These are phyloP conservation scores for Loxodes magnus DNA, from an alignment of 73 alveolate genomes.

Conservation along the genomic window DNA sequence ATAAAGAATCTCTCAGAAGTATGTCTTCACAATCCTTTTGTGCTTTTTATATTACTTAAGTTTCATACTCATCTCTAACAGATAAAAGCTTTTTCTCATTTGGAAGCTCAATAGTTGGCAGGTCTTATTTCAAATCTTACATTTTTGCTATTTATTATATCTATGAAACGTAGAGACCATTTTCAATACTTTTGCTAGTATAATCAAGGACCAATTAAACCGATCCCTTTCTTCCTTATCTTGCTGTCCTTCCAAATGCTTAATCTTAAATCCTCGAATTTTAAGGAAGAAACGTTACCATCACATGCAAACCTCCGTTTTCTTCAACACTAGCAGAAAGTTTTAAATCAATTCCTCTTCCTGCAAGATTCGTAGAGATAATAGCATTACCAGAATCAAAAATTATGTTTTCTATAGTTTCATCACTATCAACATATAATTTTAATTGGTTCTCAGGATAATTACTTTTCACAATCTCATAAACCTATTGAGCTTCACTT, in stretches of 20 bases:
- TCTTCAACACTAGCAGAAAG: conserved; percentile 26
- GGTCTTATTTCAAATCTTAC: too few relatives aligned
- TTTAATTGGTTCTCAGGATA: neutral
- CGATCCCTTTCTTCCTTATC: conserved; percentile 12
- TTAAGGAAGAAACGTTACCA: conserved; percentile 49
- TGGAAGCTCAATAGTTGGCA: too few relatives aligned
- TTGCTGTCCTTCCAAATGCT: conserved; percentile 46
- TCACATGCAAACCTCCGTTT: conserved; percentile 72
- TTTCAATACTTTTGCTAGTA: too few relatives aligned
- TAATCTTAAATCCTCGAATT: conserved; percentile 54
- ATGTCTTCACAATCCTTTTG: too few relatives aligned
- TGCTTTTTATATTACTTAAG: too few relatives aligned
- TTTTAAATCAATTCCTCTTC: conserved; percentile 61
- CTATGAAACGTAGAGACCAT: too few relatives aligned
- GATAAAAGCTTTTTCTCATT: too few relatives aligned
- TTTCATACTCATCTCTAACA: too few relatives aligned
- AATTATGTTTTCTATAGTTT: conserved; percentile 11
- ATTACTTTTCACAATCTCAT: neutral
- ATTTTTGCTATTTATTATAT: too few relatives aligned
- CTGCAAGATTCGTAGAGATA: conserved; percentile 52
- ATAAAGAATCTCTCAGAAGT: too few relatives aligned
- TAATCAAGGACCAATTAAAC: conserved; percentile 8
- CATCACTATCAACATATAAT: neutral
- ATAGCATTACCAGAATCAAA: conserved; percentile 43
- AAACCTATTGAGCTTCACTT: neutral